Evolutionary conservation across 2,329 filamentous ascomycete genomes (phyloP), one percentile per base, ranked within the genome.

Genomic region (Aspergillus sp.): DNA sequence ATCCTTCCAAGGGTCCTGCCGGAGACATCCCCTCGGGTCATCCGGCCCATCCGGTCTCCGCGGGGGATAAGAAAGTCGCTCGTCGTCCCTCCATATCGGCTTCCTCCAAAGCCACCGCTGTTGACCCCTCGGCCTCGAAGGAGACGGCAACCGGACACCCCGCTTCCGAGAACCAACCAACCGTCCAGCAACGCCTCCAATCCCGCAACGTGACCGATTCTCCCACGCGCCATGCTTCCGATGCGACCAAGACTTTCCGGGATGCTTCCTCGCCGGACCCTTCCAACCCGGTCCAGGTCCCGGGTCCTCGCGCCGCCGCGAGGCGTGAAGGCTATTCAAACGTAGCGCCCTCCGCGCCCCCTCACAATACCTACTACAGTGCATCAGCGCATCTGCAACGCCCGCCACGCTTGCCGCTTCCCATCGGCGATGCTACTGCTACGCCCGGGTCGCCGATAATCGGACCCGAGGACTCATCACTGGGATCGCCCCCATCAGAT

Each of bases 391-490:
- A 76, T 61, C 63, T 76, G 46, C 68, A 78, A 70, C 65, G 75
- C n/a, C 93, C 93, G 43, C 93, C 93, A 47, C 87, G 93, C 55
- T 79, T 97, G 64, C 93, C 93, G 53, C 82, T 97, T 53, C 92
- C 93, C 50, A 96, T 97, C 63, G 91, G 95, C 64, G 90, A 96
- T 76, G 91, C 95, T 69, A 82, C 89, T 13, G 87, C 94, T 62
- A 90, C 88, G 1, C 93, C 93, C 1, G 92, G 92, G 22, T 96
- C 92, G 42, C 93, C 93, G 49, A 93, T 96, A 58, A 83, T 93
- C 56, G 84, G 87, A 6, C 82, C 90, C 1, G 79, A 85, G 24
- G 87, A 90, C 67, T 63, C 66, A 16, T 66, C 68, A 51, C 60
- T 85, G 55, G 82, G 80, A 5, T 68, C 66, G 4, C 60, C 73